Conservation (phyloP, 108 stramenopile genomes). For the Bacterosira constricta region DNA sequence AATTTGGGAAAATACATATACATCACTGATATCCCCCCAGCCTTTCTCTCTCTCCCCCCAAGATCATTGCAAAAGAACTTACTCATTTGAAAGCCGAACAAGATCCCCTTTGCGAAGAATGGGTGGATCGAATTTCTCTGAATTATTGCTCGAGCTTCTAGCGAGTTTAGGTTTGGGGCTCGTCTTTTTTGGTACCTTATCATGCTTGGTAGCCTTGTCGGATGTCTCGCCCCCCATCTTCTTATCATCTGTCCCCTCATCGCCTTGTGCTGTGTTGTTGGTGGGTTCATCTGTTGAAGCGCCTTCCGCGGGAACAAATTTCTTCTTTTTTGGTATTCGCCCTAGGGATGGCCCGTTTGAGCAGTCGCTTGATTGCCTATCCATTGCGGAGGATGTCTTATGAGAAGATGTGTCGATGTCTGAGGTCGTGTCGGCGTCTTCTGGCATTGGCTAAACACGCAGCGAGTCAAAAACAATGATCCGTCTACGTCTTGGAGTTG, state of each 20-base stretch:
- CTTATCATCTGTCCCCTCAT: not conserved
- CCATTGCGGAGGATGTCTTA: not conserved
- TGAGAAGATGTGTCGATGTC: not conserved
- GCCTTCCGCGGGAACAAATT: not conserved
- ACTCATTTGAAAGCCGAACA: conserved; percentile 32
- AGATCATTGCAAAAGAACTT: not conserved
- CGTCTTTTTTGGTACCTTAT: not conserved
- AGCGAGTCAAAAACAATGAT: no score
- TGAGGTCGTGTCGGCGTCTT: no score
- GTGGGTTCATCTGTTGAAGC: not conserved
- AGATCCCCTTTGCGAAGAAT: conserved; percentile 45
- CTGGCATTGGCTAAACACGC: no score
- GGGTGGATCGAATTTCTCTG: not conserved
- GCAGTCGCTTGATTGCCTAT: not conserved
- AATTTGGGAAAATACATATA: not conserved
- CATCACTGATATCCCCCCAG: not conserved
- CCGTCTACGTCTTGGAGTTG: no score
- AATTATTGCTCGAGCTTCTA: not conserved
- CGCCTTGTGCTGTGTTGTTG: not conserved
- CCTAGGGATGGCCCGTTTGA: not conserved
- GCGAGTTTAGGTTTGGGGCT: not conserved
- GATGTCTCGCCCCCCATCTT: not conserved
- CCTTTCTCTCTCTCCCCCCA: not conserved
- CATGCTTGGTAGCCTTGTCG: not conserved
- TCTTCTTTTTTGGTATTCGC: not conserved